phyloP scores from a whole-genome alignment of 73 alveolate species.

The Stentor roeselii region DNA sequence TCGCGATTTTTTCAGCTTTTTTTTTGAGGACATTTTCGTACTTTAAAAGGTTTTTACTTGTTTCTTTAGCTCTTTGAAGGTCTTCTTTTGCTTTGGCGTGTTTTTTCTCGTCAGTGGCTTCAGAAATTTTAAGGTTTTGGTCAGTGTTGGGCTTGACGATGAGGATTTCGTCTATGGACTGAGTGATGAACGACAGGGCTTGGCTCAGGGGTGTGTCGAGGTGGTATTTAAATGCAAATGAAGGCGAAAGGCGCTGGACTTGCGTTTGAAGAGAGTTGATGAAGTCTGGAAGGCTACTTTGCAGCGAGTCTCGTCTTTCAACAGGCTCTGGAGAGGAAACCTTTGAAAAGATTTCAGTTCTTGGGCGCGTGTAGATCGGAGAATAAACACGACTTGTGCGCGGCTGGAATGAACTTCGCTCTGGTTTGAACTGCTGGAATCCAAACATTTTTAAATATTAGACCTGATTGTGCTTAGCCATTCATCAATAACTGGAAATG shows the following conservation, averaged over 20 bases:
- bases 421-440: no score
- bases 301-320: no score
- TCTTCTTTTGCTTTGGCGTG: not conserved
- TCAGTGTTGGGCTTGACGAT: not conserved
- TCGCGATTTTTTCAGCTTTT: not conserved
- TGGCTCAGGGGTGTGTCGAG: not conserved
- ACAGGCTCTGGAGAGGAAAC: no score
- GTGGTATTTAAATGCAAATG: not conserved
- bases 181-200: not conserved
- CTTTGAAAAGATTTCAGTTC: no score
- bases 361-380: no score
- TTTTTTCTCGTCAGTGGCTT: not conserved
- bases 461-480: no score
- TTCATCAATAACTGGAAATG: no score
- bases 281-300: not conserved
- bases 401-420: no score
- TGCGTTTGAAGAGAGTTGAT: not conserved
- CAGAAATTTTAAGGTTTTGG: not conserved
- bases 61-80: not conserved
- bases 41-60: not conserved
- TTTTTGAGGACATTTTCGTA: not conserved
- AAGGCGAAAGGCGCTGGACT: not conserved
- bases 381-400: no score
- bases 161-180: not conserved
- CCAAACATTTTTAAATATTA: no score